Percentiles rank a stretch among this genome's conserved stretches.
phyloP scores from a whole-genome alignment of 208 protist species.

The Crithidia bombi region DNA sequence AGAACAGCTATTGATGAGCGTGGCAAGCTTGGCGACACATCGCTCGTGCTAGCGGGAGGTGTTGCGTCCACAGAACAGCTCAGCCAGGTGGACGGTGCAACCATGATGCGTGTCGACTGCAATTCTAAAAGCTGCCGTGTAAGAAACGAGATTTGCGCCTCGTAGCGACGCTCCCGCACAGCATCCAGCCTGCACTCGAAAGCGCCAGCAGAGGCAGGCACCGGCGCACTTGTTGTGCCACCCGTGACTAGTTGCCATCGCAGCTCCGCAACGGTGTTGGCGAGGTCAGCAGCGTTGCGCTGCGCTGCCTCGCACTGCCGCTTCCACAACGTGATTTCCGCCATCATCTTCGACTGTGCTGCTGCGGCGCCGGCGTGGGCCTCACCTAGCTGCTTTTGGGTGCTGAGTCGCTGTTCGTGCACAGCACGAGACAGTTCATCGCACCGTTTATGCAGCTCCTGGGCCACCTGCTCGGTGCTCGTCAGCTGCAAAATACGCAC shows the following conservation, averaged over 20 bases:
- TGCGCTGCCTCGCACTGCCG: slow-evolving; percentile 17
- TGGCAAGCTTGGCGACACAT: background rate
- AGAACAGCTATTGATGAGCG: slow-evolving; percentile 19
- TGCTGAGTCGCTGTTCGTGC: slow-evolving; percentile 8
- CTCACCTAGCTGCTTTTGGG: slow-evolving; percentile 8
- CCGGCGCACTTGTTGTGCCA: too few relatives aligned
- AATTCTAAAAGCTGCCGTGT: slow-evolving; percentile 22
- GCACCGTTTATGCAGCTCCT: slow-evolving; percentile 33
- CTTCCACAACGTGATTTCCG: slow-evolving; percentile 17
- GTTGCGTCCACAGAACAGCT: background rate
- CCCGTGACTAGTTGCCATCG: slow-evolving; percentile 2
- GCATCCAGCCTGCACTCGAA: background rate
- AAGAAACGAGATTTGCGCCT: slow-evolving; percentile 15
- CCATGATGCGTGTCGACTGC: slow-evolving; percentile 5
- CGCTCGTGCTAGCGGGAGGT: too few relatives aligned
- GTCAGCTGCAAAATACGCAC: slow-evolving; percentile 25
- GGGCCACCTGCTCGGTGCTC: slow-evolving; percentile 24
- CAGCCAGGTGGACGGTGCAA: background rate
- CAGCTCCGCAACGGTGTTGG: slow-evolving; percentile 2
- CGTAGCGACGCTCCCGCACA: slow-evolving; percentile 9
- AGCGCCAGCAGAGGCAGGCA: background rate
- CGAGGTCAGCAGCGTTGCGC: background rate
- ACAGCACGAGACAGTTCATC: slow-evolving; percentile 16
- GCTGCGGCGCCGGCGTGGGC: background rate
- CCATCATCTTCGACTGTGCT: background rate